phyloP scores from a whole-genome alignment of 352 stramenopile genomes.

The Globisporangium spiculum region DNA sequence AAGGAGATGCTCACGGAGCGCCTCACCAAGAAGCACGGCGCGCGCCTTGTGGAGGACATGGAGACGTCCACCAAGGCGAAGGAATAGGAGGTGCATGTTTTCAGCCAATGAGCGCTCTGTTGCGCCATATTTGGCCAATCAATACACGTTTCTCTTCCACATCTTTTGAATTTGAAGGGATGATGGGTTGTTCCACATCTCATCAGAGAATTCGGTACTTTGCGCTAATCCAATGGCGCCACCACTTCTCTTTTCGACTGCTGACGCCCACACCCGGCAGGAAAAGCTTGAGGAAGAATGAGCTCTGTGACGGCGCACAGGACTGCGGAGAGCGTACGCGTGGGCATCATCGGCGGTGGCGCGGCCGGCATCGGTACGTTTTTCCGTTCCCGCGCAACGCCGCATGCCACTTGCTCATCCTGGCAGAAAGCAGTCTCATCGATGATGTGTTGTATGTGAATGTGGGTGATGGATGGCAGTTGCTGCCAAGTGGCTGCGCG shows the following conservation, averaged over 20 bases:
- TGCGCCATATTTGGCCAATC: constrained; percentile 5
- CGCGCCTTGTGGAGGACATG: constrained; percentile 85
- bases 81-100: constrained; percentile 9
- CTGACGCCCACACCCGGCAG: background rate
- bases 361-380: constrained; percentile 73
- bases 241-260: background rate
- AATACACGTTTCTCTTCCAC: constrained; percentile 9
- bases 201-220: constrained; percentile 5
- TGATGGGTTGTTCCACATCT: background rate
- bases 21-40: constrained; percentile 87
- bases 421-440: background rate
- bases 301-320: background rate
- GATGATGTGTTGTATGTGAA: constrained; percentile 3
- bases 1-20: constrained; percentile 90
- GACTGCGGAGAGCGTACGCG: constrained; percentile 19
- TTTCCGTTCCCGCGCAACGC: background rate
- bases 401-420: background rate
- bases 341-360: constrained; percentile 71
- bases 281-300: background rate
- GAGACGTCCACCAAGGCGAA: constrained; percentile 58
- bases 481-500: constrained; percentile 63
- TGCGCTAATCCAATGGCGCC: background rate
- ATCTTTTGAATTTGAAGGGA: background rate
- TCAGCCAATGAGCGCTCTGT: constrained; percentile 14
- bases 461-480: constrained; percentile 28